A percentile compares a stretch with the other conserved stretches of the same genome.
These are phyloP conservation scores for Sergeia podlipaevii DNA, from an alignment of 208 protist genomes.

Conservation along the genomic window DNA sequence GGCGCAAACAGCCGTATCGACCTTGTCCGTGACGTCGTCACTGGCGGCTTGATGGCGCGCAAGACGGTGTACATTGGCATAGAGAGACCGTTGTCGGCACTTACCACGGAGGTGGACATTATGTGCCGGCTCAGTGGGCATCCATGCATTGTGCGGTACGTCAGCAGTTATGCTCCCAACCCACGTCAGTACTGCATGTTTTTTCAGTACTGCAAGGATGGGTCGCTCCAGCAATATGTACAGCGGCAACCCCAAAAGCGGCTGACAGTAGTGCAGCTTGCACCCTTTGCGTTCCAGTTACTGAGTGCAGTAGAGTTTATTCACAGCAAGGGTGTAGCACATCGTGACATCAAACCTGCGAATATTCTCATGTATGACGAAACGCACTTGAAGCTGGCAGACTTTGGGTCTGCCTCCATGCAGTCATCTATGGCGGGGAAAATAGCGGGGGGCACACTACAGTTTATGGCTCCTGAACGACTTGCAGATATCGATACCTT, in stretches of 20 bases:
- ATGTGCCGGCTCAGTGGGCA: conserved; percentile 27
- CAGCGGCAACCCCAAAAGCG: not conserved
- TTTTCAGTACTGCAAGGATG: conserved; percentile 51
- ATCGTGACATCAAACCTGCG: conserved; percentile 92
- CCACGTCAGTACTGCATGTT: conserved; percentile 36
- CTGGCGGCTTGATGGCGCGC: conserved; percentile 20
- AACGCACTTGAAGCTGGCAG: conserved; percentile 44
- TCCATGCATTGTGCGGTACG: conserved; percentile 47
- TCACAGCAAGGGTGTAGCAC: conserved; percentile 59
- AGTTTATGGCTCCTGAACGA: conserved; percentile 69
- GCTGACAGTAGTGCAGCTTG: conserved; percentile 9
- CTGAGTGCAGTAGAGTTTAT: conserved; percentile 47
- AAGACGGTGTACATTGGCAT: conserved; percentile 28
- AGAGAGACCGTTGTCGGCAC: conserved; percentile 1
- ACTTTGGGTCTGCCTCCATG: conserved; percentile 58
- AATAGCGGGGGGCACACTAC: conserved; percentile 37
- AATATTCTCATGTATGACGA: conserved; percentile 88
- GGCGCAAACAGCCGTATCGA: conserved; percentile 17
- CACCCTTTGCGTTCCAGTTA: conserved; percentile 24
- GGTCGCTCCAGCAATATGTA: conserved; percentile 16
- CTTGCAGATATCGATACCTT: conserved; percentile 19
- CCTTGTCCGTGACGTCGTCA: conserved; percentile 28
- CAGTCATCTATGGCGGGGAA: conserved; percentile 16
- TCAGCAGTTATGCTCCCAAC: conserved; percentile 17
- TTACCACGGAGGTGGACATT: conserved; percentile 34